Base-by-base conservation (phyloP, 1,284 basidiomycete species). In the Rhodotorula sp. region DNA sequence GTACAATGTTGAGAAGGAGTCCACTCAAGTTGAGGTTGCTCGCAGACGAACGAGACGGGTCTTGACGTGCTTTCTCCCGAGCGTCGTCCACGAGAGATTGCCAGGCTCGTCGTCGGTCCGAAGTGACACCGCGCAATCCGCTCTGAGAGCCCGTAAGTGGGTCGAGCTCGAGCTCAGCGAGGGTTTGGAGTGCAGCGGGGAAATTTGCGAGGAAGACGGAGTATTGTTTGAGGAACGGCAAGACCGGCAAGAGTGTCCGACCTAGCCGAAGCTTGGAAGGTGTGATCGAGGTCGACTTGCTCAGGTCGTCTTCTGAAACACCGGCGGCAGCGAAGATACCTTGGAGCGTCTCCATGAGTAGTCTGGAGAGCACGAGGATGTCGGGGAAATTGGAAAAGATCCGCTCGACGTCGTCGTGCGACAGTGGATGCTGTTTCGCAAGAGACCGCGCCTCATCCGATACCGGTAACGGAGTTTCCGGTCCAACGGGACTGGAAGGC, bases 301-400 rank as follows among this genome's bases (percentile, higher is more conserved):
- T 3, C 22, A 14, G 14, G n/a, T 10, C 26, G 26, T 14, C n/a
- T 3, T 4, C 20, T 12, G 29, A 1, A 17, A 37, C 30, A 37
- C 17, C 18, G 62, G 72, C 8, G 71, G 66, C 74, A 58, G 46
- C 80, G 72, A 75, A 79, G 78, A 48, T 88, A 79, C 68, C 85
- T 82, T 49, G 83, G 42, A 92, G 84, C 6, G 87, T 85, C 22
- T 84, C 82, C 71, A 88, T 86, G 78, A 93, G 88, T n/a, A 90
- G 87, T 62, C 86, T 88, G 80, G 93, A 91, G 65, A 95, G 84
- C 76, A 92, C 91, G 86, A 91, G 90, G 59, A 95, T 93, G 81
- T 95, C 92, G 78, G 90, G 87, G 78, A 95, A 93, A 80, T 94
- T 94, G 73, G 88, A 89, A 80, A 95, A 95, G 60, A 94, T 84